Evolutionary conservation across 2,329 filamentous ascomycete genomes (phyloP).

Genomic region (Botrytis medusae): DNA sequence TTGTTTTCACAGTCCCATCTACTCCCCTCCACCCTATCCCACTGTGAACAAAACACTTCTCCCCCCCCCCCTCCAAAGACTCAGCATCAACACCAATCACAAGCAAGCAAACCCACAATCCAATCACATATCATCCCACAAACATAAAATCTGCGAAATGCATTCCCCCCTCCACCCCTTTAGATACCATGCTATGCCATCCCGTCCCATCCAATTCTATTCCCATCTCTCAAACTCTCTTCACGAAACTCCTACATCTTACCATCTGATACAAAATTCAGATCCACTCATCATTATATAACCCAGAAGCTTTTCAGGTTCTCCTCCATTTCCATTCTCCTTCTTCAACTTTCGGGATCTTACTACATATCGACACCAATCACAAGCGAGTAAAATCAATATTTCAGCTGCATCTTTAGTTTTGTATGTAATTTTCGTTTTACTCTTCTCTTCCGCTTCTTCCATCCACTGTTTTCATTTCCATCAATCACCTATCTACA

Average conservation of each 20-base stretch:
- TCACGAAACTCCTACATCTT: neutral
- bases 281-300: neutral
- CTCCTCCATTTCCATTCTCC: neutral
- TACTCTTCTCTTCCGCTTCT: neutral
- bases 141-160: neutral
- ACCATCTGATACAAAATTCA: neutral
- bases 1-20: no score
- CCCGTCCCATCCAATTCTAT: no score
- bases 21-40: no score
- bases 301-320: neutral
- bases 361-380: neutral
- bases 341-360: neutral
- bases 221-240: neutral
- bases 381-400: no score
- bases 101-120: no score
- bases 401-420: neutral
- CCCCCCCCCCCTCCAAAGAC: neutral
- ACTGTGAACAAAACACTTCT: neutral
- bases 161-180: neutral
- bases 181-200: neutral
- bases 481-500: conserved; percentile 1
- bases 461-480: neutral
- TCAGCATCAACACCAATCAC: no score
- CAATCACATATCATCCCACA: no score
- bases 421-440: neutral